Conservation (phyloP, 2,329 filamentous ascomycete species). For the Aspergillus sclerotialis region DNA sequence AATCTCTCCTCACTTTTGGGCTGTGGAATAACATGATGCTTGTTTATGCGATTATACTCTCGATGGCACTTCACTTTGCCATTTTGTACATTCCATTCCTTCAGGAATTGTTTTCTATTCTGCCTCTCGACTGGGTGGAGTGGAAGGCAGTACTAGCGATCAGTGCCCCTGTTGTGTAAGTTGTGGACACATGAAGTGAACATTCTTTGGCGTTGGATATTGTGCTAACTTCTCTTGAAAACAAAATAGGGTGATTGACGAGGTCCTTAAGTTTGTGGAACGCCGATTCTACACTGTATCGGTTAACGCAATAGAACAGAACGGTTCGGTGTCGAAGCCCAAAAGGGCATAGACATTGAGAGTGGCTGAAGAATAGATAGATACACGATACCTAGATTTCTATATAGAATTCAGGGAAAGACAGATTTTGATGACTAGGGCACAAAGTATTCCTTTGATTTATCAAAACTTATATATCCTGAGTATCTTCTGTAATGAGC, state of each 20-base stretch:
- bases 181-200: too few relatives aligned
- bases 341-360: slow-evolving; percentile 26
- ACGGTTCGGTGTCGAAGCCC: slow-evolving; percentile 26
- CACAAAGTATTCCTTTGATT: too few relatives aligned
- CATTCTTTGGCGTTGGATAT: too few relatives aligned
- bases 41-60: slow-evolving; percentile 85
- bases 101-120: slow-evolving; percentile 81
- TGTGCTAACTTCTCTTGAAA: neutral
- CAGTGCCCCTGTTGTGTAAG: slow-evolving; percentile 88
- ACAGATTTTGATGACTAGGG: too few relatives aligned
- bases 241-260: slow-evolving; percentile 68
- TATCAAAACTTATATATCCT: too few relatives aligned
- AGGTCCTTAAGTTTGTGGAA: slow-evolving; percentile 73
- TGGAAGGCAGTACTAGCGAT: slow-evolving; percentile 89
- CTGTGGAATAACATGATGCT: slow-evolving; percentile 99
- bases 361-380: too few relatives aligned
- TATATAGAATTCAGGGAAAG: too few relatives aligned
- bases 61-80: slow-evolving; percentile 91
- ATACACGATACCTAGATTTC: too few relatives aligned
- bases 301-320: slow-evolving; percentile 13
- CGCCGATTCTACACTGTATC: slow-evolving; percentile 50
- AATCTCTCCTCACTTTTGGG: slow-evolving; percentile 85
- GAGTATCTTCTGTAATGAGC: too few relatives aligned
- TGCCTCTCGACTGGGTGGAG: slow-evolving; percentile 76
- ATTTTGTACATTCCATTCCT: slow-evolving; percentile 88